Evolutionary conservation across 2,329 filamentous ascomycete genomes (phyloP).

Genomic region (Arthrobotrys entomopaga): DNA sequence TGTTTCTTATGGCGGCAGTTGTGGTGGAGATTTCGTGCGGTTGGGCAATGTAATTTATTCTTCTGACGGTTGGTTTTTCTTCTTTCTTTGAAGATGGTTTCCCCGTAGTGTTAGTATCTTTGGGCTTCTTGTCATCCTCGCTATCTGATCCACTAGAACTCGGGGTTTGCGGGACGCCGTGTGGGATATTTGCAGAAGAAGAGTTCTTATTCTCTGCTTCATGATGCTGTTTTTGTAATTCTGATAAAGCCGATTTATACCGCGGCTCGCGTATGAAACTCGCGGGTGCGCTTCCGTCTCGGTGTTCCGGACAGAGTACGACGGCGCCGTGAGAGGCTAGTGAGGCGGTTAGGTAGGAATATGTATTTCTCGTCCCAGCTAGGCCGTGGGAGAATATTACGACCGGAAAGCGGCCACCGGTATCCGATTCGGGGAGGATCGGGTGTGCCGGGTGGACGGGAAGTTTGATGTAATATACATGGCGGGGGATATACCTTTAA

Average conservation of each 20-base stretch:
- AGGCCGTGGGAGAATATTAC: constrained; percentile 82
- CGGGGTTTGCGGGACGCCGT: constrained; percentile 37
- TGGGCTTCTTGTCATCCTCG: constrained; percentile 6
- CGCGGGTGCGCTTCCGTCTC: constrained; percentile 81
- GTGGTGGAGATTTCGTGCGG: constrained; percentile 30
- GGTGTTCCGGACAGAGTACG: constrained; percentile 83
- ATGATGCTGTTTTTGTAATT: constrained; percentile 61
- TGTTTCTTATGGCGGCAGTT: constrained; percentile 66
- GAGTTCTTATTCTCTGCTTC: neutral
- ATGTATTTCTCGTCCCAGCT: constrained; percentile 82
- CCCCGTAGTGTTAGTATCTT: neutral
- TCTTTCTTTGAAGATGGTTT: constrained; percentile 5
- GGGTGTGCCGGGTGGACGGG: constrained; percentile 70
- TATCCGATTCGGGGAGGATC: constrained; percentile 67
- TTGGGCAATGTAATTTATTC: constrained; percentile 39
- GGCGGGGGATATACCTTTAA: constrained; percentile 72
- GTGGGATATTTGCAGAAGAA: neutral
- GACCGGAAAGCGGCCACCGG: constrained; percentile 72
- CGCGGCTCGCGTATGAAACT: constrained; percentile 70
- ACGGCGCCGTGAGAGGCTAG: constrained; percentile 83
- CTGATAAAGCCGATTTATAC: constrained; percentile 18
- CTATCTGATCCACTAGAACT: constrained; percentile 43
- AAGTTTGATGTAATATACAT: constrained; percentile 78
- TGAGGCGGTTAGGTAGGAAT: constrained; percentile 81
- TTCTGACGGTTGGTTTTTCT: constrained; percentile 4